Evolutionary conservation across 2,329 filamentous ascomycete genomes (phyloP), one percentile per base, ranked within the genome.

Genomic region (Grosmannia serpens): DNA sequence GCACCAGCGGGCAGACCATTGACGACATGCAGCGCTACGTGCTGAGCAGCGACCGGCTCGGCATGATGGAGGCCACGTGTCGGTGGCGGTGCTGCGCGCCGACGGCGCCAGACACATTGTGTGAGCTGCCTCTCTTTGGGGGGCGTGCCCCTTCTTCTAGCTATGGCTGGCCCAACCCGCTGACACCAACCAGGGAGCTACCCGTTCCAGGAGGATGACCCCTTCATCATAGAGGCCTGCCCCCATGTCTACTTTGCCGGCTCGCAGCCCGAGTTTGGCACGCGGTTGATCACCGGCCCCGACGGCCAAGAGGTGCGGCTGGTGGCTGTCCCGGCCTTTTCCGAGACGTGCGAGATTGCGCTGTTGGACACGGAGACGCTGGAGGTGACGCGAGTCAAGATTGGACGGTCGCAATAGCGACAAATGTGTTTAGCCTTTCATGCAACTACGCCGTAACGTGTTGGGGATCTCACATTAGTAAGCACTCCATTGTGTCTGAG

Each of bases 21-120:
- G 88, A 95, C 66, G 95, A 99, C 70, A 83, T 97, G 3, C 89
- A 91, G 71, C 94, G 92, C 70, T 99, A 99, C 68, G 81, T 97
- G 29, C 84, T 87, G 59, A 85, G 83, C 41, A 83, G 90, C 49
- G 84, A 91, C 64, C 76, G 91, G 24, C 68, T 97, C 29, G 86
- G 86, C 53, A 89, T 96, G 81, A 94, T 97, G 88, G 94, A 97
- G 72, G 86, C 86, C 59, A 94, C 95, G 83, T 85, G 95, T 64
- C 81, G 91, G 60, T 99, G 94, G 94, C 82, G 94, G 62, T 89
- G 90, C 68, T 85, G 85, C 64, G 94, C 94, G 6, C 94, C 94
- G 1, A 99, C 94, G 0, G 94, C 94, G 1, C 94, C 95, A 0
- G 95, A 99, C 71, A 99, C 95, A 0, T 70, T 99, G 50, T 96